A percentile compares a stretch with the other conserved stretches of the same genome.
Evolutionary conservation across 2,329 filamentous ascomycete species (phyloP).

Genomic region (Fusarium beomiforme): DNA sequence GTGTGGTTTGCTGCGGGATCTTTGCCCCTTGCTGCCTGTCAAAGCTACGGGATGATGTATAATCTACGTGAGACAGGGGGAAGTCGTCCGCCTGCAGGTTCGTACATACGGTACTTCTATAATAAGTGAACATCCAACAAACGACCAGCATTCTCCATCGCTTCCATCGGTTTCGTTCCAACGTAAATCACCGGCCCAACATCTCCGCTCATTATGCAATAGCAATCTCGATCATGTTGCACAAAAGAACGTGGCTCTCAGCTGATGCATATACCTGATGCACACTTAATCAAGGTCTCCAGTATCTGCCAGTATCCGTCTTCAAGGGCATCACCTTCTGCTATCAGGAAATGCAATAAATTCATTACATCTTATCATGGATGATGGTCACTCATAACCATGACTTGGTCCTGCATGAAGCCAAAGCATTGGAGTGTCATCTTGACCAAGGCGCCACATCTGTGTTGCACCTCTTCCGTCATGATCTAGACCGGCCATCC

Average conservation of each 20-base stretch:
- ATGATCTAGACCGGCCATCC: constrained; percentile 28
- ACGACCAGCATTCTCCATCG: background rate
- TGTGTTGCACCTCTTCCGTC: constrained; percentile 22
- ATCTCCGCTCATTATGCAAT: constrained; percentile 16
- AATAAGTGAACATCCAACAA: constrained; percentile 1
- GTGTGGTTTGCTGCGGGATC: background rate
- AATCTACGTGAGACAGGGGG: constrained; percentile 32
- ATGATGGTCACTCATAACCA: constrained; percentile 22
- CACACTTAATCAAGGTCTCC: constrained; percentile 11
- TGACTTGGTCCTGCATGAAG: constrained; percentile 26
- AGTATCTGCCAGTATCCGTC: constrained; percentile 9
- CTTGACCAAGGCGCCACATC: constrained; percentile 10
- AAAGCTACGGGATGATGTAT: constrained; percentile 32
- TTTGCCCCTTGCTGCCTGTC: constrained; percentile 33
- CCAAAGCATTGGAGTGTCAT: constrained; percentile 28
- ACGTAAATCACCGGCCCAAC: constrained; percentile 2
- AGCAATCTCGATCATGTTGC: constrained; percentile 30
- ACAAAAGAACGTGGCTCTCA: constrained; percentile 30
- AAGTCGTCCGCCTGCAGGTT: background rate
- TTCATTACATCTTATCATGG: constrained; percentile 10
- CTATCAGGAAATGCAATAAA: constrained; percentile 19
- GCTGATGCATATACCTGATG: constrained; percentile 25
- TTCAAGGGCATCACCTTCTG: constrained; percentile 1
- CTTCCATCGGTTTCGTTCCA: background rate
- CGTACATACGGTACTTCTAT: constrained; percentile 3